Evolutionary conservation across 495 filamentous ascomycete genomes (phyloP).

Genomic region (Cercophora newfieldiana): DNA sequence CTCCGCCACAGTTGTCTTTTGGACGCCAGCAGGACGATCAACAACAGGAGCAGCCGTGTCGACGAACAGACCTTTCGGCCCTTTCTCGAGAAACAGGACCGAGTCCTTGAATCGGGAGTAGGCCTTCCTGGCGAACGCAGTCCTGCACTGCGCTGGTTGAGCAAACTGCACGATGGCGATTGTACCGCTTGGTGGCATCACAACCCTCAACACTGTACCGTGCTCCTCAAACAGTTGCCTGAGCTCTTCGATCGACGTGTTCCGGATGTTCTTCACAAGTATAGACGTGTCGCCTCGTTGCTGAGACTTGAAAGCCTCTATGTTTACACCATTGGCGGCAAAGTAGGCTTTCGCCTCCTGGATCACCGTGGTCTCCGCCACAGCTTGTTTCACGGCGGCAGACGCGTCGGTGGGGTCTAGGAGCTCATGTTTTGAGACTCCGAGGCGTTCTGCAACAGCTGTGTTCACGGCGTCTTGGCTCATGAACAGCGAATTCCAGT

Average conservation of each 20-base stretch:
- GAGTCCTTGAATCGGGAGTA: conserved; percentile 90
- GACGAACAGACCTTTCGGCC: conserved; percentile 77
- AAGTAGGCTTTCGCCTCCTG: conserved; percentile 96
- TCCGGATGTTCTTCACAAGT: conserved; percentile 92
- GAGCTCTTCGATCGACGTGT: conserved; percentile 68
- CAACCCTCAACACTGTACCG: conserved; percentile 70
- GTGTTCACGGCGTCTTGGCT: conserved; percentile 95
- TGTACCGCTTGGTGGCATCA: conserved; percentile 90
- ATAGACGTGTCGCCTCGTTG: conserved; percentile 85
- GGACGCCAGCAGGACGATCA: conserved; percentile 36
- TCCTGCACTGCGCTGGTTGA: conserved; percentile 71
- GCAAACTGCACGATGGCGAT: conserved; percentile 91
- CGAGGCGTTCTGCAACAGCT: conserved; percentile 81
- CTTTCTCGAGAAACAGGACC: conserved; percentile 91
- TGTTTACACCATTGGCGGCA: conserved; percentile 77
- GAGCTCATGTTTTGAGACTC: conserved; percentile 84
- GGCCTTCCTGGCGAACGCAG: conserved; percentile 78
- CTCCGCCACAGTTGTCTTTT: conserved; percentile 47
- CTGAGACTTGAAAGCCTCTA: conserved; percentile 82
- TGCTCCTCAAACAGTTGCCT: conserved; percentile 66
- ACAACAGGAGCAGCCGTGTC: conserved; percentile 35
- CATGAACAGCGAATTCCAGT: conserved; percentile 98
- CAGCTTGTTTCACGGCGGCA: conserved; percentile 92
- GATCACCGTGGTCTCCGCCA: conserved; percentile 94
- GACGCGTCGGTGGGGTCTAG: conserved; percentile 92